Evolutionary conservation across 2,329 filamentous ascomycete genomes (phyloP).

Genomic region (Cercospora sojina): DNA sequence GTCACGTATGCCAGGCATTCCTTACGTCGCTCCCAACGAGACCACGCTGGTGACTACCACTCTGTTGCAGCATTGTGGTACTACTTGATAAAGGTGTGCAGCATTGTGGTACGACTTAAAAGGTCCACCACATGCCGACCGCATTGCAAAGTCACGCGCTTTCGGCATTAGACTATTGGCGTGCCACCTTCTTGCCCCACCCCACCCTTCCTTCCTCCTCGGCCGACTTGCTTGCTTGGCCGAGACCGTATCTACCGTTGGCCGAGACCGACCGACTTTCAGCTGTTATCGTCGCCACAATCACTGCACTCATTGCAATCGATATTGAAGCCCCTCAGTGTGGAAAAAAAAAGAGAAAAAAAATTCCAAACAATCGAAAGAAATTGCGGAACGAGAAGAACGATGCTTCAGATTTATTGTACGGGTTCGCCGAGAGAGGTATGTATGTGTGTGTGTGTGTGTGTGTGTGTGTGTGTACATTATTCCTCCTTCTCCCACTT

Average conservation of each 20-base stretch:
- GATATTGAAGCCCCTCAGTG: not conserved
- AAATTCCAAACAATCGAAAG: not conserved
- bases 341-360: not conserved
- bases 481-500: too few relatives aligned
- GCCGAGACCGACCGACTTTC: not conserved
- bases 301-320: not conserved
- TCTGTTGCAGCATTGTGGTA: not conserved
- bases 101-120: not conserved
- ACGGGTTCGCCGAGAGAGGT: constrained; percentile 47
- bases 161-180: not conserved
- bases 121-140: not conserved
- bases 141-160: not conserved
- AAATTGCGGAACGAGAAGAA: constrained; percentile 4
- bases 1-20: not conserved
- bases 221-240: not conserved
- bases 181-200: not conserved
- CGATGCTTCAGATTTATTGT: constrained; percentile 44
- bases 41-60: not conserved
- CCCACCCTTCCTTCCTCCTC: not conserved
- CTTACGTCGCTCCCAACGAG: too few relatives aligned
- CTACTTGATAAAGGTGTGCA: not conserved
- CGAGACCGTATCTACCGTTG: not conserved
- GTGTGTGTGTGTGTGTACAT: too few relatives aligned
- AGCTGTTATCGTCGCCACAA: not conserved
- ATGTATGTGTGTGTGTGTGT: too few relatives aligned